Evolutionary conservation across 345 rosid genomes (phyloP).

Genomic region (Lagerstroemia speciosa): DNA sequence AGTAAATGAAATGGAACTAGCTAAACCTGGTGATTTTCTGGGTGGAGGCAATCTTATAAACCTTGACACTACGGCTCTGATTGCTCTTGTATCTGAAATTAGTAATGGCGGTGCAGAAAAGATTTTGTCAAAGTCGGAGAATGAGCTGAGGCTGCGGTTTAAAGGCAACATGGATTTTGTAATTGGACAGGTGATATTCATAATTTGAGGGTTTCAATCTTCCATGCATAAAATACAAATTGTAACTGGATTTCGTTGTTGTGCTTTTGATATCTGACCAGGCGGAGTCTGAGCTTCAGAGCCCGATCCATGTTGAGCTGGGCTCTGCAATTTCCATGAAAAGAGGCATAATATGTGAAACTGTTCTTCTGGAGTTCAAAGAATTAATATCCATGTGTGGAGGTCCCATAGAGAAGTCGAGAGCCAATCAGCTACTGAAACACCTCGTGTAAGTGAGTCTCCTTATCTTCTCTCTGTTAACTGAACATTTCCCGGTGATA

Average conservation of each 20-base stretch:
- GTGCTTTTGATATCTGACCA: conserved; percentile 15
- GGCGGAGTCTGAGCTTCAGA: conserved; percentile 61
- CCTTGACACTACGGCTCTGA: conserved; percentile 75
- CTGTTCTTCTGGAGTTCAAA: conserved; percentile 54
- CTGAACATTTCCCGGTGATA: background rate
- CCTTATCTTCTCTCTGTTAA: background rate
- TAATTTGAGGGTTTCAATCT: background rate
- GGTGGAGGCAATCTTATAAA: conserved; percentile 38
- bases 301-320: conserved; percentile 43
- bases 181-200: conserved; percentile 51
- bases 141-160: conserved; percentile 45
- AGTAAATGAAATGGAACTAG: conserved; percentile 11
- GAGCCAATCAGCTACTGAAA: conserved; percentile 56
- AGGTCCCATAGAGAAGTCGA: conserved; percentile 62
- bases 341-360: conserved; percentile 52
- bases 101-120: conserved; percentile 62
- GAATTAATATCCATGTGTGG: conserved; percentile 60
- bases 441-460: conserved; percentile 45
- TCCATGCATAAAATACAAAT: background rate
- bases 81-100: conserved; percentile 84
- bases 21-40: conserved; percentile 2
- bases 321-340: conserved; percentile 30
- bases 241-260: background rate
- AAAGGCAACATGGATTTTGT: conserved; percentile 79
- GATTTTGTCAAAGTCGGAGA: conserved; percentile 36